phyloP scores from a whole-genome alignment of 192 early-diverging fungal genomes.

The Chytriomyces hyalinus region DNA sequence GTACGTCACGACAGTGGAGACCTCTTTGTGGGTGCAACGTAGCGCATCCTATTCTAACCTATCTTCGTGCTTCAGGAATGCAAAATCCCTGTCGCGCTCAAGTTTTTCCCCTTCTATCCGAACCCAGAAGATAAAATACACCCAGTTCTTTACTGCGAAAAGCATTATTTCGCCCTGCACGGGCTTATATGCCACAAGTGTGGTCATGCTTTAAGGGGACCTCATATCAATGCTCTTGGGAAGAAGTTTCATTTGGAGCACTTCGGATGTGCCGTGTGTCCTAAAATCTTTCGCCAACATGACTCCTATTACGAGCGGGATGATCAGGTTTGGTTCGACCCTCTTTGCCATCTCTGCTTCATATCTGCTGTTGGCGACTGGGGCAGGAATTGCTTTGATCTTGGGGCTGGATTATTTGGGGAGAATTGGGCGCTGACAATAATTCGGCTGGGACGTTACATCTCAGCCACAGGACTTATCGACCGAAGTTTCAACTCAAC shows the following conservation, averaged over 20 bases:
- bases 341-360: too few species aligned
- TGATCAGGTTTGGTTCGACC: conserved; percentile 54
- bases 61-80: conserved; percentile 66
- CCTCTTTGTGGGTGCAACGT: not conserved
- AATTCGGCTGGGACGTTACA: too few species aligned
- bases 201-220: conserved; percentile 82
- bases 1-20: conserved; percentile 58
- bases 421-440: too few species aligned
- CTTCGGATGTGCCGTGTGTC: conserved; percentile 93
- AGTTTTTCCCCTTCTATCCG: conserved; percentile 79
- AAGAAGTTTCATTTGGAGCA: conserved; percentile 96
- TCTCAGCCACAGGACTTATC: too few species aligned
- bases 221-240: conserved; percentile 90
- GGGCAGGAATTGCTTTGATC: too few species aligned
- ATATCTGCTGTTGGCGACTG: too few species aligned
- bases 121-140: not conserved
- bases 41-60: not conserved
- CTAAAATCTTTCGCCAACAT: conserved; percentile 89
- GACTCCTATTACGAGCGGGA: conserved; percentile 97
- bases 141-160: conserved; percentile 74
- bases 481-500: too few species aligned
- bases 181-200: conserved; percentile 87
- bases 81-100: conserved; percentile 74
- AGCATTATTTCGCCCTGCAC: conserved; percentile 84
- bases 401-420: too few species aligned